phyloP scores from a whole-genome alignment of 805 yeast genomes.

The Suhomyces emberorum region DNA sequence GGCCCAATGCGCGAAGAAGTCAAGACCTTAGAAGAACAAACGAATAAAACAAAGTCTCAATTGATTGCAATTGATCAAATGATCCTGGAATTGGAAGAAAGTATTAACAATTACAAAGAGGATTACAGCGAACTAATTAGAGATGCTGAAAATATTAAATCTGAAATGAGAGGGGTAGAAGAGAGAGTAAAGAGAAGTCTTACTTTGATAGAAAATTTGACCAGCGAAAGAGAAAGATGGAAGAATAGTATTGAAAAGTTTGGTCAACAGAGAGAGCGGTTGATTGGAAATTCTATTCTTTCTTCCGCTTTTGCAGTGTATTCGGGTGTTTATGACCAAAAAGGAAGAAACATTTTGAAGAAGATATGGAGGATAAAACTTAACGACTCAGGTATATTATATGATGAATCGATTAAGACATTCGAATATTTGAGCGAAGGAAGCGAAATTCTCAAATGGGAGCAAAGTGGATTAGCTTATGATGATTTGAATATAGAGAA shows the following conservation, averaged over 20 bases:
- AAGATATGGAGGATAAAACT: conserved; percentile 38
- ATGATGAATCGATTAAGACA: conserved; percentile 32
- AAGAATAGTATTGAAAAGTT: conserved; percentile 51
- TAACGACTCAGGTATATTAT: conserved; percentile 31
- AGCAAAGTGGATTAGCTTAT: conserved; percentile 46
- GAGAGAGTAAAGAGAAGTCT: conserved; percentile 60
- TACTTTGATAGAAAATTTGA: conserved; percentile 57
- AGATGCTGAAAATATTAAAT: conserved; percentile 71
- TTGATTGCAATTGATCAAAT: conserved; percentile 74
- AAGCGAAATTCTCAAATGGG: conserved; percentile 49
- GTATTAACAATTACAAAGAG: conserved; percentile 64
- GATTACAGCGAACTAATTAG: conserved; percentile 73
- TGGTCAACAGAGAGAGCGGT: conserved; percentile 36
- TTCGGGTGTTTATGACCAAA: conserved; percentile 56
- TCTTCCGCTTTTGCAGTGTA: conserved; percentile 61
- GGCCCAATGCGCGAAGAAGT: conserved; percentile 76
- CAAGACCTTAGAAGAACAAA: conserved; percentile 51
- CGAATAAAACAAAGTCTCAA: conserved; percentile 62
- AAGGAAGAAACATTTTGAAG: conserved; percentile 35
- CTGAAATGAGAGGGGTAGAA: conserved; percentile 64
- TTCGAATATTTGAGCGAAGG: conserved; percentile 38
- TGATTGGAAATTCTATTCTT: conserved; percentile 66
- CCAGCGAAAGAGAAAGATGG: conserved; percentile 76
- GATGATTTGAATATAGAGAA: conserved; percentile 67
- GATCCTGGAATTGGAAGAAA: conserved; percentile 68